Base-by-base conservation (phyloP, 495 filamentous ascomycete genomes). In the Penicillium turbatum region DNA sequence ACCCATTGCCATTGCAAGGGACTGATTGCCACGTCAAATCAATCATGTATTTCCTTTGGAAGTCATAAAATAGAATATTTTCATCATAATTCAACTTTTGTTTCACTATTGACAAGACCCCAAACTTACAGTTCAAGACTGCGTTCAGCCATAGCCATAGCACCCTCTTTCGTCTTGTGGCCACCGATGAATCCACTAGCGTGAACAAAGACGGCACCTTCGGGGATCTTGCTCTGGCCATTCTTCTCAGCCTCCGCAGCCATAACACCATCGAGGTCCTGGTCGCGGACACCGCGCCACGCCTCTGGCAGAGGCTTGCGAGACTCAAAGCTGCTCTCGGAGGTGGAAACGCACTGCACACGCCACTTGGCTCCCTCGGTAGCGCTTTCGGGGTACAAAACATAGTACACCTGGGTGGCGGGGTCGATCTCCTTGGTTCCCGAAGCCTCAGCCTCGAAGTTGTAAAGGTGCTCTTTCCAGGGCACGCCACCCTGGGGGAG, bases 391-490 rank as follows among this genome's bases (percentile, higher is more conserved):
- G 90, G 85, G 73, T 97, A 98, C 1, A 97, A 77, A n/a, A 95
- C 92, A 69, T 96, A 97, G 59, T 69, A 70, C 5, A 89, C 82
- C 48, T 84, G 72, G 30, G 78, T 74, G 0, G 70, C 68, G 10
- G 69, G 59, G n/a, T 61, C 59, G 13, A 50, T 55, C 6, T 55
- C 51, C 47, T 68, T 69, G 3, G 63, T 65, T 3, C 63, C 66
- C 19, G 76, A 74, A 15, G 70, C 67, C 53, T 84, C 75, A 52
- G 79, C 78, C 73, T 98, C 95, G 24, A 97, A 80, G 35, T 80
- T 84, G 72, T 96, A 97, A 13, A 98, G 78, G 61, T 98, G 93
- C 62, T 97, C 92, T 66, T 92, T 90, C 93, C 93, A 98, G 9
- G 93, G 95, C 49, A 89, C 81, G 35, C 86, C 80, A 48, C 82